A percentile compares a stretch with the other conserved stretches of the same genome.
Conservation (phyloP, 169 alveolate genomes). For the Plasmodium knowlesi region DNA sequence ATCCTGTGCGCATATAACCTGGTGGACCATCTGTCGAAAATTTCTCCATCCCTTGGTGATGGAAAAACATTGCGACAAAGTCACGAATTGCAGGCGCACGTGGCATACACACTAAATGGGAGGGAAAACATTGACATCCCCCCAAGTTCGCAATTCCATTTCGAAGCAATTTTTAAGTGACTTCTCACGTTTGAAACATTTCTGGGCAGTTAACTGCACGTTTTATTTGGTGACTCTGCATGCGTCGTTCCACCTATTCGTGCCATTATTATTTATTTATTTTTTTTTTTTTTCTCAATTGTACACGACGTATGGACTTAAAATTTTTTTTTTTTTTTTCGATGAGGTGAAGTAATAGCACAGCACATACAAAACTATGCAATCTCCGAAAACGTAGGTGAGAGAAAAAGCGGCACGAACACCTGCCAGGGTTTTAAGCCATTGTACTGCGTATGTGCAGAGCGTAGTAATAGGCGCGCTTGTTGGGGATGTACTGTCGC, state of each 20-base stretch:
- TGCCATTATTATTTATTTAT: neutral
- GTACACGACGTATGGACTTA: neutral
- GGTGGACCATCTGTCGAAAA: neutral
- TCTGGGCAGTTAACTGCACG: neutral
- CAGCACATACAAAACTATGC: neutral
- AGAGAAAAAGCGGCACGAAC: neutral
- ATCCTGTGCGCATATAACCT: neutral
- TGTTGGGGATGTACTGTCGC: neutral
- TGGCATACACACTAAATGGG: neutral
- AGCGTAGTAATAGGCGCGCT: neutral
- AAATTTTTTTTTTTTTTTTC: too few species aligned
- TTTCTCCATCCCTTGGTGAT: neutral
- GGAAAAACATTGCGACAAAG: neutral
- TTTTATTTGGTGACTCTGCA: neutral
- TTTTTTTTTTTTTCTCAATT: neutral
- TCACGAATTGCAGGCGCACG: neutral
- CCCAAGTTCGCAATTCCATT: neutral
- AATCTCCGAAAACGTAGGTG: neutral
- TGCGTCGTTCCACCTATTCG: neutral
- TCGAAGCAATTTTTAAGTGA: neutral
- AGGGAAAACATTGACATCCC: neutral
- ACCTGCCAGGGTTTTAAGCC: neutral
- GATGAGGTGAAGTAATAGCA: neutral
- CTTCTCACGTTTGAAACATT: neutral
- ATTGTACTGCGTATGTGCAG: neutral